phyloP scores from a whole-genome alignment of 306 rosid species.

The Ammopiptanthus mongolicus region DNA sequence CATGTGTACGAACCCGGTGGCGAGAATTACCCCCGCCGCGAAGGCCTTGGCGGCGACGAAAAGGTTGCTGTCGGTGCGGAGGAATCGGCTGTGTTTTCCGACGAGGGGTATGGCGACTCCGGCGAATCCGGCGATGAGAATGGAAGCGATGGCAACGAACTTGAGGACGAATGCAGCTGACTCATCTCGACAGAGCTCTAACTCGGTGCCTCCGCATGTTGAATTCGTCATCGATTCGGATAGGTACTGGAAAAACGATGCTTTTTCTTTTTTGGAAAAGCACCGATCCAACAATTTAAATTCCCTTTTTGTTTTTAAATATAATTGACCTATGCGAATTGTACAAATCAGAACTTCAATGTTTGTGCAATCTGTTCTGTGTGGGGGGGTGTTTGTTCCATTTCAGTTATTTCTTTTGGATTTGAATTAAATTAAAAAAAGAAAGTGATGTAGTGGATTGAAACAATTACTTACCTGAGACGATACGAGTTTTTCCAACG shows the following conservation, averaged over 20 bases:
- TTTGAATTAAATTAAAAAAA: too few relatives aligned
- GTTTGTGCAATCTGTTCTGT: not conserved
- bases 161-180: constrained; percentile 63
- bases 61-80: constrained; percentile 68
- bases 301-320: not conserved
- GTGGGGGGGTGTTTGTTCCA: not conserved
- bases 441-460: too few relatives aligned
- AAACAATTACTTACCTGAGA: constrained; percentile 36
- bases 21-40: constrained; percentile 92
- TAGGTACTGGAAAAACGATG: constrained; percentile 30
- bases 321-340: not conserved
- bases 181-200: constrained; percentile 60
- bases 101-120: constrained; percentile 74
- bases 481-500: constrained; percentile 11
- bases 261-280: constrained; percentile 21
- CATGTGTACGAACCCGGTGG: constrained; percentile 97
- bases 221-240: constrained; percentile 51
- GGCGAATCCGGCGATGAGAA: constrained; percentile 57
- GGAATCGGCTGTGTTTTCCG: constrained; percentile 52
- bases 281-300: constrained; percentile 21
- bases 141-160: constrained; percentile 65
- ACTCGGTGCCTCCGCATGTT: constrained; percentile 39
- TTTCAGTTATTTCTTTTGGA: too few relatives aligned
- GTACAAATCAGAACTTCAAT: not conserved
- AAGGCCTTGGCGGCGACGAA: constrained; percentile 80